phyloP scores from a whole-genome alignment of 2,329 filamentous ascomycete species.

The Coniosporium tulheliwenetii region DNA sequence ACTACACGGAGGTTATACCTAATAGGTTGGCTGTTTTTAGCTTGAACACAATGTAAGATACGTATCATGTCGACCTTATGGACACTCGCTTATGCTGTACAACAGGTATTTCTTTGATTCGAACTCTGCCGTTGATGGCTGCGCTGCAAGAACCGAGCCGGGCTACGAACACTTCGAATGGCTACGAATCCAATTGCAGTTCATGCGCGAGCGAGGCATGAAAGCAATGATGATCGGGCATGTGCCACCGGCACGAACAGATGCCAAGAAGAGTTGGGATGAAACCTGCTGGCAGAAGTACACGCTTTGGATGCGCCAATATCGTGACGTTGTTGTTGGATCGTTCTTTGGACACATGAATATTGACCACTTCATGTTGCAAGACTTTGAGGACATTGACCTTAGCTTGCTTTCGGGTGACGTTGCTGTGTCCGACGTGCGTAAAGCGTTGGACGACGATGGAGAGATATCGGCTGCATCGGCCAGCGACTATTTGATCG shows the following conservation, averaged over 20 bases:
- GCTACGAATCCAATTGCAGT: conserved; percentile 76
- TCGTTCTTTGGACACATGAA: conserved; percentile 94
- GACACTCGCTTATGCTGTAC: neutral
- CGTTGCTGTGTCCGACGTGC: conserved; percentile 13
- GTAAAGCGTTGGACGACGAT: conserved; percentile 1
- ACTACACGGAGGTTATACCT: conserved; percentile 81
- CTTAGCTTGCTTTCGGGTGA: conserved; percentile 32
- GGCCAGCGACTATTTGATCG: conserved; percentile 65
- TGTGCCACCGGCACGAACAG: conserved; percentile 77
- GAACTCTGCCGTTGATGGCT: conserved; percentile 89
- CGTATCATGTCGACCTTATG: neutral
- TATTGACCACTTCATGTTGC: conserved; percentile 88
- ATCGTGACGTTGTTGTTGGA: conserved; percentile 72
- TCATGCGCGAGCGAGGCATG: conserved; percentile 69
- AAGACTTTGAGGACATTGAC: conserved; percentile 66
- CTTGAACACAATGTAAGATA: conserved; percentile 61
- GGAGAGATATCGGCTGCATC: conserved; percentile 44
- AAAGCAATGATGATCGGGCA: conserved; percentile 92
- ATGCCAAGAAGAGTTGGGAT: conserved; percentile 79
- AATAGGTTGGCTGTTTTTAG: conserved; percentile 77
- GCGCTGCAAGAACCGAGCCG: conserved; percentile 60
- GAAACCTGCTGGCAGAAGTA: conserved; percentile 99
- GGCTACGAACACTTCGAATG: conserved; percentile 94
- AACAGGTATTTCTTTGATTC: conserved; percentile 71
- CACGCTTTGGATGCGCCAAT: conserved; percentile 76